Evolutionary conservation across 306 rosid species (phyloP), one percentile per base, ranked within the genome.

Genomic region (Sphenostylis stenocarpa): DNA sequence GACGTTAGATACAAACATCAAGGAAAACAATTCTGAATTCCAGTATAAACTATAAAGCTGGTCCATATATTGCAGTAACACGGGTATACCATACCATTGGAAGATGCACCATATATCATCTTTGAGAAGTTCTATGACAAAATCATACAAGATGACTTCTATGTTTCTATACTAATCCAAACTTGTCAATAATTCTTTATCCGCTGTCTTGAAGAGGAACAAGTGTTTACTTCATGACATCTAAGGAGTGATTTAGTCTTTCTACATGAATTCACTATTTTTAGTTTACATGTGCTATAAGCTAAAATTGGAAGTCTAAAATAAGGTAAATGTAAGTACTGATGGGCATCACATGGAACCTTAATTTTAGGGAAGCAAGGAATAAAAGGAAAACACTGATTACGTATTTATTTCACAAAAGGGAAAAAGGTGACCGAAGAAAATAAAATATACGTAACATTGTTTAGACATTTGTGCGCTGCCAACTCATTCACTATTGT

Each of bases 1-100:
- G 31, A 41, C 56, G 19, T 72, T 56, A 86, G 75, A 62, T 61
- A 45, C 29, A 9, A 73, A 63, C 79, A 81, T 69, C 48, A 19
- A 45, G 16, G 55, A 67, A 66, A 57, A 61, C 72, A 67, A 49
- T 48, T 47, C 65, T 52, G 49, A 52, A 76, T 52, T 70, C 16
- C 36, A 28, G 43, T 29, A 11, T 36, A 31, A 58, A 28, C 20
- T 60, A 60, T 31, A 33, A 53, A 48, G 58, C 38, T 58, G 0
- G 4, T 61, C 64, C 75, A 36, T 34, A 69, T 64, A 12, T 44
- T 60, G 21, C 49, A 48, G 67, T n/a, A 1, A 20, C 13, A 20
- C 2, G 6, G 14, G 13, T 28, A 34, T 29, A 64, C 26, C 65
- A 43, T 56, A 24, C 16, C 12, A 31, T 55, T 36, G 16, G 57